A percentile compares a stretch with the other conserved stretches of the same genome.
phyloP scores from a whole-genome alignment of 176 grass and related monocot species.

The Aegilops longissima region DNA sequence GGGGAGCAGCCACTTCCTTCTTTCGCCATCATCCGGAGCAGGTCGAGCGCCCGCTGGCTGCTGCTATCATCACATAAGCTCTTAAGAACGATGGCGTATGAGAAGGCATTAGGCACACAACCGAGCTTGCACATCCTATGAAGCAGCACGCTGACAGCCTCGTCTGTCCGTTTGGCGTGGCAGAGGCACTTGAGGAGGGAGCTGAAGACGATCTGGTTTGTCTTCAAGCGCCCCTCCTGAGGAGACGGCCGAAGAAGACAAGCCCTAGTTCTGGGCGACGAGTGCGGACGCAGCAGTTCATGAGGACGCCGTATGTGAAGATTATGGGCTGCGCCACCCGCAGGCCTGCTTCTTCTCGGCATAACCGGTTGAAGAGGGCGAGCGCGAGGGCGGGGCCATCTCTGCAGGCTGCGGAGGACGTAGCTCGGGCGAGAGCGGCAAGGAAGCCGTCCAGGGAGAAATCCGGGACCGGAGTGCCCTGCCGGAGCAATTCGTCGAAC shows the following conservation, averaged over 20 bases:
- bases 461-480: not conserved
- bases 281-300: not conserved
- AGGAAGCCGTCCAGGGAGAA: not conserved
- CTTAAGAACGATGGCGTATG: not conserved
- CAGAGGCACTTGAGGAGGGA: conserved; percentile 1
- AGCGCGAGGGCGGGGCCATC: not conserved
- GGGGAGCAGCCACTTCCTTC: not conserved
- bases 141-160: not conserved
- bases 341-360: not conserved
- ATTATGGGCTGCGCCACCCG: not conserved
- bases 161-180: not conserved
- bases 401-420: not conserved
- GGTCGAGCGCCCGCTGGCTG: not conserved
- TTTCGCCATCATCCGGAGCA: not conserved
- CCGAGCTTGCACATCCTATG: not conserved
- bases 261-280: not conserved
- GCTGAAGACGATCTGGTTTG: not conserved
- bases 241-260: not conserved
- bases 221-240: not conserved
- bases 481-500: not conserved
- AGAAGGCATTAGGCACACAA: not conserved
- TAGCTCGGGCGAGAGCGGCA: not conserved
- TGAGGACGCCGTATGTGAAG: not conserved
- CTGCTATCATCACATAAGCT: not conserved
- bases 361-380: not conserved